Base-by-base conservation (phyloP, 2,329 filamentous ascomycete species). In the Claviceps sp. region DNA sequence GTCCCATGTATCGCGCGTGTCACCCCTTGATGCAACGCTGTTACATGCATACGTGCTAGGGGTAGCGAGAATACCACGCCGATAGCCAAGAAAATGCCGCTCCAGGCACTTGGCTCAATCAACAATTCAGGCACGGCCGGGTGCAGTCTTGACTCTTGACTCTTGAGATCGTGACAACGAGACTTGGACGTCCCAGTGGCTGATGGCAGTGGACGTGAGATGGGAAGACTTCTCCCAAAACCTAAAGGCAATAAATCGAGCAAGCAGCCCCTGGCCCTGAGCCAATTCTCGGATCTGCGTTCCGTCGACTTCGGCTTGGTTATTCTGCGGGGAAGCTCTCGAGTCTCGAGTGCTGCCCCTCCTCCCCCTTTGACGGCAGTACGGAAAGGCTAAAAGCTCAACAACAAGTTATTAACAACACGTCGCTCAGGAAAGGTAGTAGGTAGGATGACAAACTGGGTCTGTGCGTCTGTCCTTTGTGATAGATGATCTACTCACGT, bases 401-500 rank as follows among this genome's bases (percentile, higher is more conserved):
- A 40, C 24, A 18, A 49, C n/a, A n/a, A n/a, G n/a, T n/a, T n/a
- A n/a, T n/a, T n/a, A n/a, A n/a, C 16, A 24, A 41, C 26, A 30
- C 26, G 26, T 30, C 26, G 20, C 24, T 40, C 38, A 20, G 24
- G 16, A 13, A 43, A 18, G 18, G 18, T 18, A n/a, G n/a, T 18
- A 18, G 18, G 18, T 13, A 24, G 26, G 44, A 14, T 11, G 24
- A 42, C 18, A 34, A 37, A 40, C n/a, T 3, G 24, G 47, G 47
- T 49, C 34, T 49, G 34, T 49, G 53, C 47, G 37, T 51, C 57
- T 55, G 60, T 62, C 48, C 56, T 60, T 63, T 63, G 51, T 65
- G 62, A 65, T 58, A 64, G 58, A 60, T 45, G 43, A 45, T 30
- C 4, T 3, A 43, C 18, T 43, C 41, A 22, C 18, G 18, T 43